Base-by-base conservation (phyloP, 306 rosid species). In the Arachis hypogaea region DNA sequence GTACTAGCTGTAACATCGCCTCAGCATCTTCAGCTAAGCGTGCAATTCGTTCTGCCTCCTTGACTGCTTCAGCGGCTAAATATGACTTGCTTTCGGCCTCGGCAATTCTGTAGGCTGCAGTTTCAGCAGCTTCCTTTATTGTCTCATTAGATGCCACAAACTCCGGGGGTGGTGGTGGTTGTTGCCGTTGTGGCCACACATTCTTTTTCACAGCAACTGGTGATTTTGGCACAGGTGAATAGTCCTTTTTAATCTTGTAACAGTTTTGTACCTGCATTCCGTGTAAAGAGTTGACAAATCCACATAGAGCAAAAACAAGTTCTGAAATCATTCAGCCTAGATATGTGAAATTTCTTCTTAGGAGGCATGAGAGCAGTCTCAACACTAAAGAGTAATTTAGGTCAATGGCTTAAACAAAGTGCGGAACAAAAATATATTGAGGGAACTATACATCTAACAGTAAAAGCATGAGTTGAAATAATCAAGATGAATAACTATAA, bases 31-130 rank as follows among this genome's bases (percentile, higher is more conserved):
- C 98, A 9, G 86, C 87, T 56, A 85, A 43, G 82, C 50, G 79
- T 41, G 87, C 68, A 29, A 85, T 69, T 80, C 80, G 87, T 67
- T 87, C 93, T 5, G 80, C 80, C 57, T 90, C 93, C 86, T 69
- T 83, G 16, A 88, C 78, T 62, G 98, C 92, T 68, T 84, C 89
- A 12, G 91, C 83, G 40, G 98, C 96, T 83, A 89, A 60, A 72
- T 69, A 85, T 7, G 89, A 78, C 75, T 87, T 91, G 73, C 78
- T 79, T 59, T 93, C 96, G 0, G 97, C 97, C 9, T 87, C 96
- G 3, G 93, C 96, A 43, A 93, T 78, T 70, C 83, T 77, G 50
- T 77, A 81, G 49, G 98, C 97, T 64, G 92, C 85, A 40, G 58
- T 46, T 36, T 82, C 86, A 7, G 92, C 84, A 0, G 86, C 90